These are phyloP conservation scores for Rhypophila decipiens DNA, from an alignment of 495 filamentous ascomycete species.

Conservation along the genomic window DNA sequence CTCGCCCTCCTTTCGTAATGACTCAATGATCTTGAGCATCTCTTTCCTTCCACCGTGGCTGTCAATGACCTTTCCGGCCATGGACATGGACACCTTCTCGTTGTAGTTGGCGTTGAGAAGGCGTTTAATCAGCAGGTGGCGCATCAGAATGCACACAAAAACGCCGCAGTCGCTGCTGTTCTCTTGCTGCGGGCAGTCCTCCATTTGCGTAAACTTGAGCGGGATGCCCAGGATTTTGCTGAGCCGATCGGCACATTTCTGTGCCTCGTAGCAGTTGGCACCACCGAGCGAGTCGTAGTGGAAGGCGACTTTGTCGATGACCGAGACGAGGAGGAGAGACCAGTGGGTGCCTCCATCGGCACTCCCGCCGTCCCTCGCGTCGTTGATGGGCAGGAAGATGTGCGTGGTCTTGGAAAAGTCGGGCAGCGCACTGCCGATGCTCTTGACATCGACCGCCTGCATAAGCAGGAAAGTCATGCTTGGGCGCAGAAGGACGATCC, in stretches of 20 bases:
- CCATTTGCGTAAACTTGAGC: constrained; percentile 67
- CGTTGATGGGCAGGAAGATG: constrained; percentile 96
- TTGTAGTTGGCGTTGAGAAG: constrained; percentile 68
- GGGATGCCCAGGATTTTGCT: constrained; percentile 58
- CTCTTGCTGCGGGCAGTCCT: constrained; percentile 85
- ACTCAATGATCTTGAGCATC: constrained; percentile 82
- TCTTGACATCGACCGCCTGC: constrained; percentile 68
- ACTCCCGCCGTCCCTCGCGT: constrained; percentile 64
- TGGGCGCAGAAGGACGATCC: constrained; percentile 87
- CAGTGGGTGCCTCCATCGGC: constrained; percentile 92
- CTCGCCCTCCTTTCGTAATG: constrained; percentile 74
- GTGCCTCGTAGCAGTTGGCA: constrained; percentile 68
- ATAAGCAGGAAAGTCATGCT: constrained; percentile 92
- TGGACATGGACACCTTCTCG: constrained; percentile 88
- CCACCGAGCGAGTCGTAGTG: constrained; percentile 91
- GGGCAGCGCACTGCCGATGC: constrained; percentile 67
- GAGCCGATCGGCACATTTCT: constrained; percentile 57
- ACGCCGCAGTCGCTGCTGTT: constrained; percentile 93
- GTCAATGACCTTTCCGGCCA: constrained; percentile 74
- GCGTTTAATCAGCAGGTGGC: constrained; percentile 74
- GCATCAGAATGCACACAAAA: constrained; percentile 91
- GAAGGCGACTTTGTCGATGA: constrained; percentile 86
- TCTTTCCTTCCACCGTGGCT: constrained; percentile 70
- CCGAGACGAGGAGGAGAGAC: constrained; percentile 84
- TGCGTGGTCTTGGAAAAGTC: constrained; percentile 79